Conservation (phyloP, 129 eudicot genomes). For the Helichrysum umbraculigerum region DNA sequence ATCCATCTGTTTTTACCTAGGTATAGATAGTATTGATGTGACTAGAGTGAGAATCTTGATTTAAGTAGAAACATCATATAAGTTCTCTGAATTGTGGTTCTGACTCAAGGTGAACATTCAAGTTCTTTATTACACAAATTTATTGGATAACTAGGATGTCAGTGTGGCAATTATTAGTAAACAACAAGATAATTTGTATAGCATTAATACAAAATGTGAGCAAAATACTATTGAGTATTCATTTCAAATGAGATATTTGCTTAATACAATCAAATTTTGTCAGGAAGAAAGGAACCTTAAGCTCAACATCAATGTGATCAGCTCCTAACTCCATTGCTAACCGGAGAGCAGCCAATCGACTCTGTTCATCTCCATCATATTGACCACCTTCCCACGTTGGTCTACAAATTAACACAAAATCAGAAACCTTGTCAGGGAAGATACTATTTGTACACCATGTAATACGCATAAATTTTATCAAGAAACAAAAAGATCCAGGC, state of each 20-base stretch:
- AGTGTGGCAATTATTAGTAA: background rate
- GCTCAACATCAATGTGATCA: slow-evolving; percentile 92
- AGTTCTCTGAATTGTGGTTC: background rate
- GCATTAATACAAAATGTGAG: background rate
- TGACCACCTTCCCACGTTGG: slow-evolving; percentile 98
- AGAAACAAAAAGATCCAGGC: background rate
- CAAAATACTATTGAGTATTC: background rate
- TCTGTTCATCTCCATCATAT: slow-evolving; percentile 77
- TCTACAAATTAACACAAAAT: slow-evolving; percentile 42
- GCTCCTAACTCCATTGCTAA: slow-evolving; percentile 94
- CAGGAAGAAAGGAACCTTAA: slow-evolving; percentile 56
- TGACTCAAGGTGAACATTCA: background rate
- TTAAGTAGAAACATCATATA: background rate
- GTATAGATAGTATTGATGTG: background rate
- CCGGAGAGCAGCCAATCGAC: slow-evolving; percentile 66
- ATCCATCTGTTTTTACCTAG: background rate
- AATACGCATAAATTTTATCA: slow-evolving; percentile 1
- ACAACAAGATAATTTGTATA: background rate
- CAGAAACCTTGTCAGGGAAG: slow-evolving; percentile 19
- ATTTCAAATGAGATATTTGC: background rate
- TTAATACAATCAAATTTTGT: background rate
- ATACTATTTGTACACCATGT: background rate
- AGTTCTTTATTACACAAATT: background rate
- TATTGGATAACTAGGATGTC: background rate
- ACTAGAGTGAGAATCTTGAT: slow-evolving; percentile 1